Evolutionary conservation across 106 monocot genomes (phyloP).

Genomic region (Phalaenopsis aphrodite): DNA sequence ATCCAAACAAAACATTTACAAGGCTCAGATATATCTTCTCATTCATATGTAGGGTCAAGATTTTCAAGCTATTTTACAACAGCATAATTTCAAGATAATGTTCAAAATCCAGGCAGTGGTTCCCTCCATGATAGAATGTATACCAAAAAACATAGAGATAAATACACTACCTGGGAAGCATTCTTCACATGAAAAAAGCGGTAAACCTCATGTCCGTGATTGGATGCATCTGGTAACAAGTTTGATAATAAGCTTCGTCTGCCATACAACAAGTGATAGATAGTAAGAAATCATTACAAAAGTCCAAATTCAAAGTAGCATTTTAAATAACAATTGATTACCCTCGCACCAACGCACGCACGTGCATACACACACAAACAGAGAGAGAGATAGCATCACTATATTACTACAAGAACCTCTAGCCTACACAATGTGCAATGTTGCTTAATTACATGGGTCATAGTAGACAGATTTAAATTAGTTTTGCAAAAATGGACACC

Average conservation of each 20-base stretch:
- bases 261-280: background rate
- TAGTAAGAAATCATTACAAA: background rate
- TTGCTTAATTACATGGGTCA: too few relatives aligned
- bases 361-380: background rate
- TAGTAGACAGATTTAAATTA: too few relatives aligned
- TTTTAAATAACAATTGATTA: background rate
- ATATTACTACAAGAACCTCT: background rate
- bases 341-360: background rate
- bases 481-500: too few relatives aligned
- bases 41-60: background rate
- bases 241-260: background rate
- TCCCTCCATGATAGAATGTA: background rate
- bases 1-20: background rate
- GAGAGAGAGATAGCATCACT: background rate
- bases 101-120: background rate
- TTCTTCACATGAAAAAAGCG: slow-evolving; percentile 2
- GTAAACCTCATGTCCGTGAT: background rate
- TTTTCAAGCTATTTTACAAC: background rate
- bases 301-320: background rate
- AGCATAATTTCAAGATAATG: background rate
- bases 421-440: background rate
- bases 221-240: background rate
- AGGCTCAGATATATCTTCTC: background rate
- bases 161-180: slow-evolving; percentile 3
- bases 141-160: background rate